phyloP scores from a whole-genome alignment of 345 rosid genomes.

The Syzygium grande region DNA sequence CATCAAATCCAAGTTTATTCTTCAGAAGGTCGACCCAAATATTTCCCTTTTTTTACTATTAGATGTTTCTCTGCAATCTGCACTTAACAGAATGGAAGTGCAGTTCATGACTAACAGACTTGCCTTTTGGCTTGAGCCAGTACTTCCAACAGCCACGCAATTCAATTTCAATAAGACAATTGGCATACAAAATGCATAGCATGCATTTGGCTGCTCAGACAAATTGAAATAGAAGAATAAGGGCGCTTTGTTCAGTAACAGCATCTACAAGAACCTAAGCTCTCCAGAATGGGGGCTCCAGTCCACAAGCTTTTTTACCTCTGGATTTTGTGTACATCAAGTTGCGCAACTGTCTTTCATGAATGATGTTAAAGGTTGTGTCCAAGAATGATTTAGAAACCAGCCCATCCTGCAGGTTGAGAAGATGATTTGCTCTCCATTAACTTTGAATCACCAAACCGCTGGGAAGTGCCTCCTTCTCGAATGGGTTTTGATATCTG shows the following conservation, averaged over 20 bases:
- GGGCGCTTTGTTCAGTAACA: not conserved
- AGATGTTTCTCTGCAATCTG: not conserved
- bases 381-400: slow-evolving; percentile 37
- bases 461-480: slow-evolving; percentile 46
- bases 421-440: slow-evolving; percentile 39
- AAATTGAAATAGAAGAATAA: not conserved
- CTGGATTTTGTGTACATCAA: not conserved
- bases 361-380: not conserved
- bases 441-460: slow-evolving; percentile 28
- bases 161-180: not conserved
- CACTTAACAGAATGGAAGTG: not conserved
- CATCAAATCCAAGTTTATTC: not conserved
- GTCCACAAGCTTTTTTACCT: not conserved
- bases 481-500: slow-evolving; percentile 20
- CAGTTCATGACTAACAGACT: not conserved
- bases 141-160: not conserved
- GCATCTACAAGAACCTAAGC: not conserved
- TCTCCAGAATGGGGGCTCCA: not conserved
- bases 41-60: not conserved
- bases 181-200: not conserved
- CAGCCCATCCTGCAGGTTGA: slow-evolving; percentile 99
- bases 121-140: not conserved
- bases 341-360: not conserved
- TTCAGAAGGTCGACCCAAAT: not conserved
- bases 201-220: not conserved